Base-by-base conservation (phyloP, 1,139 yeast species). In the Maudiozyma humilis region DNA sequence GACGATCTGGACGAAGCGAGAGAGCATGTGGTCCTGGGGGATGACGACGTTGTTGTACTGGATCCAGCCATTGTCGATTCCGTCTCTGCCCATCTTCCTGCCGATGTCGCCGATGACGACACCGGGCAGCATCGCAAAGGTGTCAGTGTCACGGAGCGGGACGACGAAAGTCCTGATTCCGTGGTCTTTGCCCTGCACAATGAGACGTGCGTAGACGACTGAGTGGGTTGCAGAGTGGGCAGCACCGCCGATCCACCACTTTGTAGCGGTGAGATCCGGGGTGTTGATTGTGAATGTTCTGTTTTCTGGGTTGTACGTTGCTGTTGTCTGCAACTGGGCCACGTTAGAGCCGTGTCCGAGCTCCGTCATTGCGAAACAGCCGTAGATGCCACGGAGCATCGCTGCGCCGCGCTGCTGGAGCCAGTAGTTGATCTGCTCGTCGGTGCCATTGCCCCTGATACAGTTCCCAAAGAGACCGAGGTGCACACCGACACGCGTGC, bases 211-310 rank as follows among this genome's bases (percentile, higher is more conserved):
- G 60, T 80, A 88, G 41, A 77, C 81, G 32, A 83, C 76, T 20
- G 87, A 71, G 66, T 88, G 96, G 40, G 91, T 85, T 8, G 96
- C 83, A 20, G 95, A 82, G 62, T 86, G 95, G 5, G 96, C 96
- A 43, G 96, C 96, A 60, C 96, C 96, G 44, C 96, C 96, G 59
- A 88, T 88, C 96, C 96, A 88, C 96, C 96, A 88, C 67, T 88
- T 88, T 47, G 96, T 86, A 33, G 96, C 96, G 44, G 91, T 88
- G 50, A 84, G 68, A 61, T 86, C 86, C 6, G 96, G 96, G 19
- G 96, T 88, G 63, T 85, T 78, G 53, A 88, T 79, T 44, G 76
- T 65, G 55, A 88, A 85, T 50, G 79, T 78, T 57, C 85, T 87
- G 27, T 72, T 73, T 25, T 66, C 69, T 39, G 71, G 70, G 62